Conservation (phyloP, 176 grass and related monocot genomes). For the Alopecurus myosuroides region DNA sequence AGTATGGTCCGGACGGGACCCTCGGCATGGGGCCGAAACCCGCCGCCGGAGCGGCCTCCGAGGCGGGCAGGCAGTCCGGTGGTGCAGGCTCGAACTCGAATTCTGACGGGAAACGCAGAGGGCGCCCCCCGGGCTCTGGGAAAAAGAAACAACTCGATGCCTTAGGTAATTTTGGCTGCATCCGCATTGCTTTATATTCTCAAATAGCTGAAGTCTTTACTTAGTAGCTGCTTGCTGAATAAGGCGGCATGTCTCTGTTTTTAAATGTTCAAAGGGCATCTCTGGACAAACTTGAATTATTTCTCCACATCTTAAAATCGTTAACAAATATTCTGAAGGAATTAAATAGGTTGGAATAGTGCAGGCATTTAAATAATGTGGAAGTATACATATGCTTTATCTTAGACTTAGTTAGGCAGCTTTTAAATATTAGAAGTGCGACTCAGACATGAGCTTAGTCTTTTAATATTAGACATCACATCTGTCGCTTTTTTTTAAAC, state of each 20-base stretch:
- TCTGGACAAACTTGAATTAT: background rate
- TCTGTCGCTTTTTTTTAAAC: background rate
- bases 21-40: slow-evolving; percentile 43
- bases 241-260: background rate
- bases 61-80: slow-evolving; percentile 30
- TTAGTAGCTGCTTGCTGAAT: background rate
- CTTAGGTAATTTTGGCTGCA: slow-evolving; percentile 61
- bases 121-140: slow-evolving; percentile 72
- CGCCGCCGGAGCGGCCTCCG: background rate
- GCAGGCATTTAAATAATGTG: slow-evolving; percentile 30
- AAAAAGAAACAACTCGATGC: slow-evolving; percentile 92
- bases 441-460: slow-evolving; percentile 13
- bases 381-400: slow-evolving; percentile 11
- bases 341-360: background rate
- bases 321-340: background rate
- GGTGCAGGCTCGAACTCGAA: slow-evolving; percentile 50
- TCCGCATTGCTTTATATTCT: slow-evolving; percentile 4
- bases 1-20: slow-evolving; percentile 76
- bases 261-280: background rate
- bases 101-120: slow-evolving; percentile 60
- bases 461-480: slow-evolving; percentile 8
- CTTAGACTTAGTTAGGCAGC: background rate
- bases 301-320: background rate
- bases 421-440: slow-evolving; percentile 1
- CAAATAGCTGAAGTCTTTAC: background rate